Conservation (phyloP, 2,329 filamentous ascomycete genomes). For the Neoarthrinium moseri region DNA sequence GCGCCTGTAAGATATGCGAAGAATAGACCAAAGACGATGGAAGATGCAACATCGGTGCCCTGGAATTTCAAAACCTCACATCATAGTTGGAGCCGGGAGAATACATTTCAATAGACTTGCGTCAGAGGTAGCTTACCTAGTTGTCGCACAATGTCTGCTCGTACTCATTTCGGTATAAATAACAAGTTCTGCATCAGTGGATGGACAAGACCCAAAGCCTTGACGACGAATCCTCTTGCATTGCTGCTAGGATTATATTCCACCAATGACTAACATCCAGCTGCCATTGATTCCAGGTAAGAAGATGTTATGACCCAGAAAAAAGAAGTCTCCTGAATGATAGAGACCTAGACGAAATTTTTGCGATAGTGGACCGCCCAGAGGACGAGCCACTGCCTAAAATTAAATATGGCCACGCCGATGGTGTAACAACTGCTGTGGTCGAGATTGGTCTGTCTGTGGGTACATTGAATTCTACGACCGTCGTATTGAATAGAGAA, state of each 20-base stretch:
- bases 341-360: not conserved
- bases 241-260: not conserved
- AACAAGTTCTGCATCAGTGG: not conserved
- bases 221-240: not conserved
- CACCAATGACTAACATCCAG: not conserved
- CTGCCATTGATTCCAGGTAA: not conserved
- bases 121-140: not conserved
- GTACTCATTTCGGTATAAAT: not conserved
- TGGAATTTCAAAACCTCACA: not conserved
- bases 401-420: not conserved
- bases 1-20: not conserved
- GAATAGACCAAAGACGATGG: not conserved
- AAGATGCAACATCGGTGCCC: not conserved
- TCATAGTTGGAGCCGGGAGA: not conserved
- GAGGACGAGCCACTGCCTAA: not conserved
- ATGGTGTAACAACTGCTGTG: not conserved
- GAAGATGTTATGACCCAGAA: not conserved
- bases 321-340: not conserved
- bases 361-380: not conserved
- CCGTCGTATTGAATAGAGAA: not conserved
- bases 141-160: not conserved
- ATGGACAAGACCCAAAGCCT: not conserved
- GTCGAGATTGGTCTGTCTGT: not conserved
- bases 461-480: not conserved
- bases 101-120: not conserved